Evolutionary conservation across 108 stramenopile genomes (phyloP).

Genomic region (Cyclotella baltica): DNA sequence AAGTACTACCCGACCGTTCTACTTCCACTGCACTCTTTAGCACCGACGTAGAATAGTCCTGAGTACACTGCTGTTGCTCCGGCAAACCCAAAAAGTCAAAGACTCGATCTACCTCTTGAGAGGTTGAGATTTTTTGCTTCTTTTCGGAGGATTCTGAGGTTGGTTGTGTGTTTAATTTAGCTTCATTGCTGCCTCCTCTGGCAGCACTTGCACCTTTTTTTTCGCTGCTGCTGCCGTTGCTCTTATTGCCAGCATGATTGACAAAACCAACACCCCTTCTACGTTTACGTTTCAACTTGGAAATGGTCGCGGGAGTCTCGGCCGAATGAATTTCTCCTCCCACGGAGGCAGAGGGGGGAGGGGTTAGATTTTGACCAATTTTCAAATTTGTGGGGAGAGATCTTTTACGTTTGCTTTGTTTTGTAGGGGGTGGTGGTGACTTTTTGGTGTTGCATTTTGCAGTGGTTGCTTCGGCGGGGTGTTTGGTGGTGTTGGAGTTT

Average conservation of each 20-base stretch:
- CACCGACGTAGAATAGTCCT: no score
- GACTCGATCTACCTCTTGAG: conserved; percentile 42
- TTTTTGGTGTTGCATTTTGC: not conserved
- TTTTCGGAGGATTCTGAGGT: not conserved
- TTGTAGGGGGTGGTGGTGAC: not conserved
- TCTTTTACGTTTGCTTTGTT: not conserved
- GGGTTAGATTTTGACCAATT: conserved; percentile 18
- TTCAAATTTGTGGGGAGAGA: not conserved
- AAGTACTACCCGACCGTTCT: not conserved
- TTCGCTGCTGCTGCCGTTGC: no score
- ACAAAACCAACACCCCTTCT: not conserved
- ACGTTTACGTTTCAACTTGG: conserved; percentile 10
- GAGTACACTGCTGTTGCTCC: no score
- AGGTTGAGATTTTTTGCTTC: conserved; percentile 19
- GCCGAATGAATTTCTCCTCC: not conserved
- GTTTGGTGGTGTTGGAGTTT: not conserved
- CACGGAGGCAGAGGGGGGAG: conserved; percentile 7
- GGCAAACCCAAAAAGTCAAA: conserved; percentile 23
- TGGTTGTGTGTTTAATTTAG: not conserved
- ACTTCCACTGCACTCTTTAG: not conserved
- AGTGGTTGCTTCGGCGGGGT: not conserved
- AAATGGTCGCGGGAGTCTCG: conserved; percentile 28
- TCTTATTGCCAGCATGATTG: not conserved
- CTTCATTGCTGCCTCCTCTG: not conserved
- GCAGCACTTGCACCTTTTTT: no score